These are phyloP conservation scores for Fusarium sp. DNA, from an alignment of 2,329 filamentous ascomycete genomes.

Conservation along the genomic window DNA sequence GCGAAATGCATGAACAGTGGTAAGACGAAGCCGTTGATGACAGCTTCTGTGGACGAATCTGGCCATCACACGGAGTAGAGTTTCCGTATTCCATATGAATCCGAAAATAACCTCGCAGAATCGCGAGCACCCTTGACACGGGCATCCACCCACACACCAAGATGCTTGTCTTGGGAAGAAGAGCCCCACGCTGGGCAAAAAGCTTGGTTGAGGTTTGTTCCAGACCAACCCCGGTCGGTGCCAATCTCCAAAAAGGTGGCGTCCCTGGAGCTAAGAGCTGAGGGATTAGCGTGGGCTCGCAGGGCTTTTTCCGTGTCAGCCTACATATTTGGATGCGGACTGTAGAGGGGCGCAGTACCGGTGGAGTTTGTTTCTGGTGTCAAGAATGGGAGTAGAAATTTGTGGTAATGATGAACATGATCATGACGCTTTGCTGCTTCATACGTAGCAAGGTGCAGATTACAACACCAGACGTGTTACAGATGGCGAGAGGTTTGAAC, in stretches of 20 bases:
- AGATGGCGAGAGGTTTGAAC: constrained; percentile 12
- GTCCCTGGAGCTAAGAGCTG: constrained; percentile 22
- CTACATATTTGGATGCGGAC: not conserved
- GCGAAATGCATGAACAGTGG: not conserved
- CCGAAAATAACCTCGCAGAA: constrained; percentile 31
- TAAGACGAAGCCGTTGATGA: not conserved
- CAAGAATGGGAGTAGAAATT: not conserved
- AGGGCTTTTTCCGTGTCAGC: constrained; percentile 29
- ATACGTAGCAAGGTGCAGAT: not conserved
- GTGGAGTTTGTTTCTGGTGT: not conserved
- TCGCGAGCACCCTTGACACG: constrained; percentile 17
- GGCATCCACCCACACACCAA: not conserved
- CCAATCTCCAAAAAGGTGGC: constrained; percentile 28
- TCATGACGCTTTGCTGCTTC: not conserved
- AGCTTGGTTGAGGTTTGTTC: constrained; percentile 41
- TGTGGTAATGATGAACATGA: not conserved
- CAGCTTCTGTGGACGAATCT: not conserved
- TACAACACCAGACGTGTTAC: constrained; percentile 16
- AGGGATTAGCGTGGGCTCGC: constrained; percentile 17
- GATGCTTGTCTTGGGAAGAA: not conserved
- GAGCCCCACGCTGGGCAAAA: constrained; percentile 39
- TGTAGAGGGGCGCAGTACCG: constrained; percentile 2
- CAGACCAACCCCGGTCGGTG: constrained; percentile 33
- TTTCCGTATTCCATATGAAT: not conserved
- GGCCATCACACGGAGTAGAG: not conserved